Evolutionary conservation across 2,329 filamentous ascomycete species (phyloP).

Genomic region (Cryphonectria parasitica): DNA sequence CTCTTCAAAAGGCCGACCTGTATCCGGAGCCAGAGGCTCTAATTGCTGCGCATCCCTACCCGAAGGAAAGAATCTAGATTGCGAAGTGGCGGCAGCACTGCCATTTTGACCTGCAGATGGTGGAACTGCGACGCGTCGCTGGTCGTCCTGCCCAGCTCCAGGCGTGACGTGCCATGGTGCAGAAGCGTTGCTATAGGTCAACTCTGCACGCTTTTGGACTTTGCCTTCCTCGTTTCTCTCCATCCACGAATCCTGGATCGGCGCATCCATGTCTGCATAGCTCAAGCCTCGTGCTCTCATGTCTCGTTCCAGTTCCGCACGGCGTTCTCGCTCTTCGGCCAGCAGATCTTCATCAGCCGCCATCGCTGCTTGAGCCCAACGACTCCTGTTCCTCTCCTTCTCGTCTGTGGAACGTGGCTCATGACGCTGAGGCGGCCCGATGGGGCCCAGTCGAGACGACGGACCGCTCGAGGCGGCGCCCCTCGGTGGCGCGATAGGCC

Average conservation of each 20-base stretch:
- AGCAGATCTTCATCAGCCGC: conserved; percentile 49
- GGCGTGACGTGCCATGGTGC: conserved; percentile 16
- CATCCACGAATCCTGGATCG: conserved; percentile 60
- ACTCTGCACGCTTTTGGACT: conserved; percentile 36
- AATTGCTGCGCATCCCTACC: conserved; percentile 34
- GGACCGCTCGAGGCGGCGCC: conserved; percentile 32
- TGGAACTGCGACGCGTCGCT: conserved; percentile 12
- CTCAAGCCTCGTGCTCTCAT: conserved; percentile 50
- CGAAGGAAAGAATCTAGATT: conserved; percentile 65
- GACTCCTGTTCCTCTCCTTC: conserved; percentile 20
- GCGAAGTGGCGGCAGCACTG: conserved; percentile 19
- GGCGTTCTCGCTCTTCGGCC: conserved; percentile 44
- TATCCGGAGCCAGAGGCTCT: conserved; percentile 37
- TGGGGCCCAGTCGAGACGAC: conserved; percentile 32
- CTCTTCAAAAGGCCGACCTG: conserved; percentile 65
- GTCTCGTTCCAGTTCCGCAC: conserved; percentile 48
- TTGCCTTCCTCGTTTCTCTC: conserved; percentile 43
- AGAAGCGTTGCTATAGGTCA: conserved; percentile 33
- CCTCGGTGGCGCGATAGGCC: conserved; percentile 48
- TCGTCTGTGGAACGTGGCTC: conserved; percentile 20
- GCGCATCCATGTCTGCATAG: conserved; percentile 49
- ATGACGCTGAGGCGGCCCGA: conserved; percentile 37
- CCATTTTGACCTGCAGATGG: conserved; percentile 13
- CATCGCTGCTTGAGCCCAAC: conserved; percentile 35
- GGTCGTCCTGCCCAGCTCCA: conserved; percentile 16